Base-by-base conservation (phyloP, 2,329 filamentous ascomycete genomes). In the Ophiostoma australiae region DNA sequence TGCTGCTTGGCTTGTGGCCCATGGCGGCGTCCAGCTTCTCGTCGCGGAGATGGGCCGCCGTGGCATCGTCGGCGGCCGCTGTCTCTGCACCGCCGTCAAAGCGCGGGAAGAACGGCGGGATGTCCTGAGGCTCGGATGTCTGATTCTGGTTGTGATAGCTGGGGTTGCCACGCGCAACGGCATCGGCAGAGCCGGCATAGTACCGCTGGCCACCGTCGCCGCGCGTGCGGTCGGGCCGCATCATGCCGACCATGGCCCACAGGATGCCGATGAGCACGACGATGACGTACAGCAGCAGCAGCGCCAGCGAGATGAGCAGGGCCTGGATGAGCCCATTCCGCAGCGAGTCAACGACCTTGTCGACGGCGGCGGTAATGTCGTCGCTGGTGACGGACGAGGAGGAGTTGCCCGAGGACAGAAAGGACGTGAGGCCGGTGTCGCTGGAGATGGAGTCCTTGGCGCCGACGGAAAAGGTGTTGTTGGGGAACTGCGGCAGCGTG, bases 391-490 rank as follows among this genome's bases (percentile, higher is more conserved):
- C 86, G 74, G 86, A 87, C 3, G 58, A 31, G 6, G 66, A 37
- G 0, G 33, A 27, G 35, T 67, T 67, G 37, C 65, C 37, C 6
- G 20, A 27, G 37, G 66, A 23, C 39, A 89, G 89, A 0, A 93
- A 89, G 72, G 90, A 87, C n/a, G 92, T 85, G 67, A 98, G 87
- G 79, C 98, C 95, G 13, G 85, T 82, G 74, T 91, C 87, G 70
- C 86, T 86, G 7, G 81, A 78, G 72, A 90, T 81, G 52, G 85
- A 86, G 66, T 85, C 84, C 41, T 87, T 82, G 71, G 94, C 91
- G 61, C 94, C 93, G 70, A 90, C 82, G 72, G 92, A 94, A 81
- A 98, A 97, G 1, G 91, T 91, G 78, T 97, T 86, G 76, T 92
- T 90, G 35, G 87, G 84, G 73, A 98, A 89, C 70, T 87, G 80